A percentile compares a stretch with the other conserved stretches of the same genome.
phyloP scores from a whole-genome alignment of 2,329 filamentous ascomycete species.

The Beauveria sp. region DNA sequence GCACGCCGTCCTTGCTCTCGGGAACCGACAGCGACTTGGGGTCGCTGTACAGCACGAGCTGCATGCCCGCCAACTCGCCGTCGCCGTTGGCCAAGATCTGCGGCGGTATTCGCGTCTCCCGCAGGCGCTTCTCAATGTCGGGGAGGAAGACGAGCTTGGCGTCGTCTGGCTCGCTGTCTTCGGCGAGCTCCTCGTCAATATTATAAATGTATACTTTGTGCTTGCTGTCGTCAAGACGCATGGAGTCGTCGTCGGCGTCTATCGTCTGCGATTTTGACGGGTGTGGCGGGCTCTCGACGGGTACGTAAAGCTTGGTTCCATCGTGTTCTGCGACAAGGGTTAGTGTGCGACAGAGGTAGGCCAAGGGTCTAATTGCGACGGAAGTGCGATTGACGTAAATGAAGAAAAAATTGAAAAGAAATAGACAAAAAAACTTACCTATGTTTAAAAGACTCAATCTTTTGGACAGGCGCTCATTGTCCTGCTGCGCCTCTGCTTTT shows the following conservation, averaged over 20 bases:
- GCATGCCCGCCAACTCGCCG: slow-evolving; percentile 50
- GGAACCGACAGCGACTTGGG: slow-evolving; percentile 70
- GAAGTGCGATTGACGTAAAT: background rate
- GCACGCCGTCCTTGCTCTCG: slow-evolving; percentile 66
- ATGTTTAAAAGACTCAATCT: slow-evolving; percentile 74
- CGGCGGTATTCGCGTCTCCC: slow-evolving; percentile 59
- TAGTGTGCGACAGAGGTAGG: background rate
- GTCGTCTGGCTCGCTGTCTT: slow-evolving; percentile 33
- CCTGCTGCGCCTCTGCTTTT: slow-evolving; percentile 47
- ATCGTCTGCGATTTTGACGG: background rate
- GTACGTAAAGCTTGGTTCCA: slow-evolving; percentile 58
- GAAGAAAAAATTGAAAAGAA: background rate
- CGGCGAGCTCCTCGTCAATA: slow-evolving; percentile 76
- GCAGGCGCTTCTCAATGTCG: slow-evolving; percentile 76
- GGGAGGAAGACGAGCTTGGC: slow-evolving; percentile 69
- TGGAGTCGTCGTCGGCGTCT: slow-evolving; percentile 45
- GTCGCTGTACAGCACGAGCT: slow-evolving; percentile 79
- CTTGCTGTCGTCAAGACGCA: slow-evolving; percentile 82
- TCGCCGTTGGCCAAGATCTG: slow-evolving; percentile 53
- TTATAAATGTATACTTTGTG: slow-evolving; percentile 87
- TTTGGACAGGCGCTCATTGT: slow-evolving; percentile 74
- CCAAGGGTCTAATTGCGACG: too few species aligned
- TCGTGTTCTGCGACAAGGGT: slow-evolving; percentile 43
- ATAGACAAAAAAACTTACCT: slow-evolving; percentile 43
- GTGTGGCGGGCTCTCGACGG: slow-evolving; percentile 42